Conservation (phyloP, 2,329 filamentous ascomycete genomes). For the Aspergillus sp. region DNA sequence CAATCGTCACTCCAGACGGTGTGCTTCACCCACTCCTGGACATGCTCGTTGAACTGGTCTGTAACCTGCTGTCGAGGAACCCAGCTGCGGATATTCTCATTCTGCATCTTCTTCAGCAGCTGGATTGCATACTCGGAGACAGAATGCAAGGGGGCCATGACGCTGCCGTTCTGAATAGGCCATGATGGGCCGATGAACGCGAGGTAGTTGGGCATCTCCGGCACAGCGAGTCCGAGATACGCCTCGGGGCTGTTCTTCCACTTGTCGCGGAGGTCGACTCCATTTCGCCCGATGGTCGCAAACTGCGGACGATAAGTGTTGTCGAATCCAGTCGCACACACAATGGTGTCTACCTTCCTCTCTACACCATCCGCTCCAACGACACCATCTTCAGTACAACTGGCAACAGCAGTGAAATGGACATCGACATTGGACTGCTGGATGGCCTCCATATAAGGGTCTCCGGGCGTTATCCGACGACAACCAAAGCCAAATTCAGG, state of each 20-base stretch:
- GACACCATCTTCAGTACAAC: conserved; percentile 36
- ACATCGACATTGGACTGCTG: conserved; percentile 46
- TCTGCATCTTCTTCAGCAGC: conserved; percentile 34
- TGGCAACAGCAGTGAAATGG: conserved; percentile 40
- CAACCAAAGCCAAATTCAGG: conserved; percentile 29
- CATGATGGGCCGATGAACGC: conserved; percentile 34
- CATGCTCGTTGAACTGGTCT: conserved; percentile 31
- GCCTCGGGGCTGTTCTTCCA: conserved; percentile 43
- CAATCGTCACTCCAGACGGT: conserved; percentile 38
- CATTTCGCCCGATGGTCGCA: conserved; percentile 39
- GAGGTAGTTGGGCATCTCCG: conserved; percentile 50
- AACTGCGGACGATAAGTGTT: conserved; percentile 44
- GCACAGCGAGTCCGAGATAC: conserved; percentile 49
- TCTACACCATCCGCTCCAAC: conserved; percentile 20
- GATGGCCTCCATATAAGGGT: conserved; percentile 45
- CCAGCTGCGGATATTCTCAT: conserved; percentile 32
- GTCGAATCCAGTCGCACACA: conserved; percentile 24
- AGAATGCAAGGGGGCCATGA: conserved; percentile 39
- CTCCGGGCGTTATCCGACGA: conserved; percentile 42
- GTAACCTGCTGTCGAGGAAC: conserved; percentile 37
- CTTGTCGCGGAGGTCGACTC: conserved; percentile 44
- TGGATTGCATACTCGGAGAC: conserved; percentile 46
- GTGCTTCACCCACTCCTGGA: conserved; percentile 33
- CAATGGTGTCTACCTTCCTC: conserved; percentile 15
- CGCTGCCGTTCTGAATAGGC: conserved; percentile 43